Conservation (phyloP, 441 rosid genomes). For the Euphorbia corollata region DNA sequence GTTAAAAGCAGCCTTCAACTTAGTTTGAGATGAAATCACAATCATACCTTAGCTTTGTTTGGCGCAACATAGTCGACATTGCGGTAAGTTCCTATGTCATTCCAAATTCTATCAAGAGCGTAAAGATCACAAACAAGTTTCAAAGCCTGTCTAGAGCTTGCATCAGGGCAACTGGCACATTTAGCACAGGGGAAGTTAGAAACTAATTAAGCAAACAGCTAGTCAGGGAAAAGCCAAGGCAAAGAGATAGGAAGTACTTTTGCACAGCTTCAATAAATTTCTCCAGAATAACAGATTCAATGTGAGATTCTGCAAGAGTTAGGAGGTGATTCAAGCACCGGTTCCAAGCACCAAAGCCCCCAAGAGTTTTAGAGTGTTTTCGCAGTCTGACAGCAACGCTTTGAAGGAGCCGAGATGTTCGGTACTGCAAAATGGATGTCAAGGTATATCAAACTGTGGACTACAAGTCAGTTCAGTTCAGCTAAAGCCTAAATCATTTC, state of each 20-base stretch:
- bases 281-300: conserved; percentile 88
- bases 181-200: conserved; percentile 18
- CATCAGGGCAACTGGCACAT: conserved; percentile 64
- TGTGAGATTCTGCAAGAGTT: conserved; percentile 91
- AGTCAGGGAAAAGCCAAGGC: not conserved
- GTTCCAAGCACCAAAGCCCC: conserved; percentile 93
- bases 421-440: conserved; percentile 48
- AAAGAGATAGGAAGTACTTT: conserved; percentile 40
- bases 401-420: conserved; percentile 90
- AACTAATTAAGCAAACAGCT: not conserved
- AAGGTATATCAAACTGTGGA: not conserved
- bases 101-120: conserved; percentile 87
- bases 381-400: conserved; percentile 70
- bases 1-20: no score
- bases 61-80: conserved; percentile 82
- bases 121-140: conserved; percentile 92
- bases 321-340: conserved; percentile 97
- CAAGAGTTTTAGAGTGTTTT: conserved; percentile 74
- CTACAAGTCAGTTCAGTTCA: no score
- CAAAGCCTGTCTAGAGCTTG: conserved; percentile 58
- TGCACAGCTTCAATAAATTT: conserved; percentile 82
- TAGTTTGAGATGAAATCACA: not conserved
- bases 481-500: not conserved
- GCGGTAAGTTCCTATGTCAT: conserved; percentile 78
- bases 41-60: conserved; percentile 90